Evolutionary conservation across 2,329 filamentous ascomycete species (phyloP), one percentile per base, ranked within the genome.

Genomic region (Penicillium sp.): DNA sequence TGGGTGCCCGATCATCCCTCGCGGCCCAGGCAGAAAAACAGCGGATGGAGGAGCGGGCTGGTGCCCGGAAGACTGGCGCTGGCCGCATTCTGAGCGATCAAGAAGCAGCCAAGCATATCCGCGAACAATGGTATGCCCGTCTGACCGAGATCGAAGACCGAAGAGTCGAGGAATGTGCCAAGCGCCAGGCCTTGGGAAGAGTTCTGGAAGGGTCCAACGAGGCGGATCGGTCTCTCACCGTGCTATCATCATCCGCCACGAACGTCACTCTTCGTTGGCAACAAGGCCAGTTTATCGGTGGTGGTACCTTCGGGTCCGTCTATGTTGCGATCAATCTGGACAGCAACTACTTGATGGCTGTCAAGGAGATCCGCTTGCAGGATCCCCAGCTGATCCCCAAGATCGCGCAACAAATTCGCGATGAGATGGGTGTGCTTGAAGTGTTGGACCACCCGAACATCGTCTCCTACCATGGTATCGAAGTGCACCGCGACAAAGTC

Each of bases 301-400:
- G 94, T 50, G 94, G 94, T 63, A 97, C 93, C 0, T 99, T 99
- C 75, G 94, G 94, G 59, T 96, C 92, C 51, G 94, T 99, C 11
- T 99, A 99, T 69, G 92, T 92, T 31, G 94, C 92, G 31, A 96
- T 97, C 84, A 97, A 99, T 69, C 81, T 99, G 50, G 95, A 99
- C 76, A 93, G 91, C 25, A 93, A 93, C 55, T 92, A 96, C 69
- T 77, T 97, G 58, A 97, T 99, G 93, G 94, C 94, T 3, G 94
- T 99, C 64, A 99, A 99, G 76, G 94, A 99, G 75, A 99, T 99
- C 64, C 88, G 94, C 58, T 82, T 99, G 26, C 94, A 97, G 75
- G 94, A 99, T 71, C 94, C 94, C 33, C 94, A 97, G 72, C 82
- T 96, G 60, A 97, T 99, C 58, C 94, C 94, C 5, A 91, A 90